Conservation (phyloP, 2,329 filamentous ascomycete species). For the Myriangium duriaei region DNA sequence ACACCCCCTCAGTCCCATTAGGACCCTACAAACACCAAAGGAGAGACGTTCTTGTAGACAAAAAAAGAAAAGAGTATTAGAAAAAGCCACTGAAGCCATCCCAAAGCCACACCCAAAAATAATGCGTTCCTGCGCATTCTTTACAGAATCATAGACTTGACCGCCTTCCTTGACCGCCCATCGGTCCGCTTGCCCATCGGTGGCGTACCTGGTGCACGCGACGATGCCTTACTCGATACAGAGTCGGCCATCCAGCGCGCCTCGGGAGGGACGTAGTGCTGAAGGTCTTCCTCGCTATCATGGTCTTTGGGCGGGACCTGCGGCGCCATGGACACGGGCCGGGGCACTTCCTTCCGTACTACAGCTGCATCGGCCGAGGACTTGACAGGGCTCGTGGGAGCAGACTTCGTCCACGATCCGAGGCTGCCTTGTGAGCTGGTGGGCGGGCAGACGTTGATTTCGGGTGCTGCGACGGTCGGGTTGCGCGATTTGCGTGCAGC, state of each 20-base stretch:
- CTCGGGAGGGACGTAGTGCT: neutral
- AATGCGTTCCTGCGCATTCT: too few relatives aligned
- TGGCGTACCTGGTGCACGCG: constrained; percentile 21
- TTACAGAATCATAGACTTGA: constrained; percentile 29
- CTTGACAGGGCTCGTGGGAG: constrained; percentile 18
- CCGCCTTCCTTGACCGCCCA: constrained; percentile 21
- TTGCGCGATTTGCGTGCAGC: constrained; percentile 1
- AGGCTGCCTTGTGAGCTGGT: constrained; percentile 5
- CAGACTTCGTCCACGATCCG: constrained; percentile 18
- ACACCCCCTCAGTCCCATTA: too few relatives aligned
- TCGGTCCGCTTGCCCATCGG: constrained; percentile 20
- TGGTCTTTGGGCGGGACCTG: constrained; percentile 12
- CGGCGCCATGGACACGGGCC: constrained; percentile 9
- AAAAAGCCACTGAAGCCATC: too few relatives aligned
- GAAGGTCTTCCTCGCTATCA: too few relatives aligned
- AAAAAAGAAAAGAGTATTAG: too few relatives aligned
- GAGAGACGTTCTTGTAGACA: too few relatives aligned
- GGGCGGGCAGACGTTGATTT: constrained; percentile 8
- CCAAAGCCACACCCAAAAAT: too few relatives aligned
- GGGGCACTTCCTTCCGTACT: constrained; percentile 9
- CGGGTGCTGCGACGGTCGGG: neutral
- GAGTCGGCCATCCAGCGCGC: neutral
- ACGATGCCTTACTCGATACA: constrained; percentile 8
- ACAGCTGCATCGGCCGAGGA: neutral
- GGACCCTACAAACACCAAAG: too few relatives aligned